Evolutionary conservation across 495 filamentous ascomycete genomes (phyloP).

Genomic region (Lepraria neglecta): DNA sequence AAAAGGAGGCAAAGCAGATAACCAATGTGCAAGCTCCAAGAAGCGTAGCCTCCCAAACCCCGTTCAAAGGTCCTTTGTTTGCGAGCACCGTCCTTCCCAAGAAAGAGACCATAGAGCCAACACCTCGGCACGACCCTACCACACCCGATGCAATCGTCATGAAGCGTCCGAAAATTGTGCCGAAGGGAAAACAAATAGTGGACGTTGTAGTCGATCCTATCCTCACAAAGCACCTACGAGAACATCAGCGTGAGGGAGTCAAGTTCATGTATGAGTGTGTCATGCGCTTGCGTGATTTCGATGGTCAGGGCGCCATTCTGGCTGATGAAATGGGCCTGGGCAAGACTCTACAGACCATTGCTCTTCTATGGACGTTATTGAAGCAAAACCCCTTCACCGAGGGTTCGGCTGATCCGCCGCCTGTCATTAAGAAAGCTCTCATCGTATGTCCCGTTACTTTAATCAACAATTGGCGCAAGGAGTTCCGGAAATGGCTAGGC

Average conservation of each 20-base stretch:
- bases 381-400: conserved; percentile 72
- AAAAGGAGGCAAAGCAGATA: conserved; percentile 21
- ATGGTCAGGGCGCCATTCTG: conserved; percentile 68
- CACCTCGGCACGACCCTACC: conserved; percentile 61
- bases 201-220: conserved; percentile 78
- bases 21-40: conserved; percentile 29
- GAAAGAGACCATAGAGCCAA: conserved; percentile 39
- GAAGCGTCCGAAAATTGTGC: conserved; percentile 51
- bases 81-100: conserved; percentile 46
- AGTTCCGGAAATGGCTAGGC: conserved; percentile 76
- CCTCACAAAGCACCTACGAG: conserved; percentile 57
- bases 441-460: conserved; percentile 78
- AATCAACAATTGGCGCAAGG: conserved; percentile 74
- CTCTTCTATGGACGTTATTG: conserved; percentile 71
- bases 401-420: conserved; percentile 33
- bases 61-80: conserved; percentile 53
- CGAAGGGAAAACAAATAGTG: conserved; percentile 61
- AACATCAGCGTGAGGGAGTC: conserved; percentile 72
- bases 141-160: conserved; percentile 61
- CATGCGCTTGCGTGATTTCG: conserved; percentile 68
- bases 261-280: conserved; percentile 78
- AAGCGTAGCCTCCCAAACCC: conserved; percentile 27
- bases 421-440: conserved; percentile 69
- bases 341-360: conserved; percentile 74
- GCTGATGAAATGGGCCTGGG: conserved; percentile 82